Evolutionary conservation across 2,329 filamentous ascomycete genomes (phyloP).

Genomic region (Alternaria gaisen): DNA sequence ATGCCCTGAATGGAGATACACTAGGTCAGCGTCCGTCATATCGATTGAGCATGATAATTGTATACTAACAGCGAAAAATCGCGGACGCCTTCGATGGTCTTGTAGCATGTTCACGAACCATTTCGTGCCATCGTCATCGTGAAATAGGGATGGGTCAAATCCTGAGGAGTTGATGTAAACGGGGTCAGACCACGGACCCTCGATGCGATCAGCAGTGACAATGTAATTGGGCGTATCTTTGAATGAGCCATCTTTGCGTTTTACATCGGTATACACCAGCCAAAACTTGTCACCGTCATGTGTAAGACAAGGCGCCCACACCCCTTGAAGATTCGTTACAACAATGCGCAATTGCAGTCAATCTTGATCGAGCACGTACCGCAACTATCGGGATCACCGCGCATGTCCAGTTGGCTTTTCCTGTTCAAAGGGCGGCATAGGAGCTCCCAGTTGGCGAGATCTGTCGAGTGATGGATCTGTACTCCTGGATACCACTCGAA

Average conservation of each 20-base stretch:
- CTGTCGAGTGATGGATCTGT: constrained; percentile 63
- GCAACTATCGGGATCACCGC: constrained; percentile 61
- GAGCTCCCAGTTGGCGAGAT: constrained; percentile 63
- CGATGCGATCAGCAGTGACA: constrained; percentile 59
- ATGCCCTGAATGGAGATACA: constrained; percentile 52
- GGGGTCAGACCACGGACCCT: constrained; percentile 70
- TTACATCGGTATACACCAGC: constrained; percentile 72
- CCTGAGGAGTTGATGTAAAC: constrained; percentile 68
- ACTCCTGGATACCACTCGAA: constrained; percentile 70
- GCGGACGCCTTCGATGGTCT: constrained; percentile 45
- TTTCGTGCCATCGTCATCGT: constrained; percentile 49
- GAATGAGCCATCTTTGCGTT: constrained; percentile 72
- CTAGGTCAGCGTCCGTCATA: not conserved
- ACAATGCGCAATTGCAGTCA: not conserved
- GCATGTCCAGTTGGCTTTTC: constrained; percentile 61
- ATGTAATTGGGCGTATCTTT: constrained; percentile 73
- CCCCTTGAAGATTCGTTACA: constrained; percentile 24
- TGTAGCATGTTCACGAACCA: constrained; percentile 52
- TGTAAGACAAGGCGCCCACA: constrained; percentile 72
- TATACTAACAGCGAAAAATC: constrained; percentile 56
- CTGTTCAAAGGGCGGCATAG: constrained; percentile 63
- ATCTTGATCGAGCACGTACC: constrained; percentile 38
- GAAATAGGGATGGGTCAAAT: constrained; percentile 63
- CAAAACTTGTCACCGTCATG: constrained; percentile 69
- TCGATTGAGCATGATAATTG: not conserved